A percentile compares a stretch with the other conserved stretches of the same genome.
phyloP scores from a whole-genome alignment of 495 filamentous ascomycete species.

The Hypoxylon lienhwacheense region DNA sequence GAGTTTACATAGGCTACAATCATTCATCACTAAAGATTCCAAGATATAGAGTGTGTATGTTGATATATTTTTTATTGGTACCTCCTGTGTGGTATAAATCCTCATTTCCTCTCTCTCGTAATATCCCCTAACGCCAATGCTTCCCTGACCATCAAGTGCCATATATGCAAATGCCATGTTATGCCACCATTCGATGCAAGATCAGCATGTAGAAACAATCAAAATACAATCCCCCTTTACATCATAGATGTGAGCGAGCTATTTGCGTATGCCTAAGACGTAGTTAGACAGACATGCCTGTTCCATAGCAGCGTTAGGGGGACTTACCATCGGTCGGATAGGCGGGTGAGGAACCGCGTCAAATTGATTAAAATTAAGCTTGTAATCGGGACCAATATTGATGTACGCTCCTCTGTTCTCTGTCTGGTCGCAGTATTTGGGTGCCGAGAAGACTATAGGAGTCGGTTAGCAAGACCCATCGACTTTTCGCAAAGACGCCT shows the following conservation, averaged over 20 bases:
- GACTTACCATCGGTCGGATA: constrained; percentile 87
- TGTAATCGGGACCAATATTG: constrained; percentile 90
- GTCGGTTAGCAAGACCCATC: constrained; percentile 27
- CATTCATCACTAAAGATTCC: neutral
- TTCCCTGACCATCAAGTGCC: constrained; percentile 31
- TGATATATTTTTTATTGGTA: constrained; percentile 25
- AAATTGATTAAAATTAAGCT: constrained; percentile 88
- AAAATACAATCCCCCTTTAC: constrained; percentile 38
- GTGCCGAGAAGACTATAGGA: constrained; percentile 88
- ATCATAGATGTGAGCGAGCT: constrained; percentile 71
- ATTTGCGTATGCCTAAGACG: constrained; percentile 71
- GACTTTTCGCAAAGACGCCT: constrained; percentile 12
- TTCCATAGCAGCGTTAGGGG: constrained; percentile 1
- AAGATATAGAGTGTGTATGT: too few species aligned
- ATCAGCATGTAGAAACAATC: constrained; percentile 21
- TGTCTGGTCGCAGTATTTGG: constrained; percentile 95
- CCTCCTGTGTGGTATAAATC: constrained; percentile 26
- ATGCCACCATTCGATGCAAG: constrained; percentile 27
- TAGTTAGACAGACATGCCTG: constrained; percentile 38
- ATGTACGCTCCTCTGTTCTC: constrained; percentile 99
- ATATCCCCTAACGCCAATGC: constrained; percentile 37
- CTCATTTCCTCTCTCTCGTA: constrained; percentile 17
- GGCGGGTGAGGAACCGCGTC: constrained; percentile 95
- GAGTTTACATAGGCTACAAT: neutral
- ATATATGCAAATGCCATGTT: constrained; percentile 37